Evolutionary conservation across 495 filamentous ascomycete genomes (phyloP).

Genomic region (Tuber melanosporum): DNA sequence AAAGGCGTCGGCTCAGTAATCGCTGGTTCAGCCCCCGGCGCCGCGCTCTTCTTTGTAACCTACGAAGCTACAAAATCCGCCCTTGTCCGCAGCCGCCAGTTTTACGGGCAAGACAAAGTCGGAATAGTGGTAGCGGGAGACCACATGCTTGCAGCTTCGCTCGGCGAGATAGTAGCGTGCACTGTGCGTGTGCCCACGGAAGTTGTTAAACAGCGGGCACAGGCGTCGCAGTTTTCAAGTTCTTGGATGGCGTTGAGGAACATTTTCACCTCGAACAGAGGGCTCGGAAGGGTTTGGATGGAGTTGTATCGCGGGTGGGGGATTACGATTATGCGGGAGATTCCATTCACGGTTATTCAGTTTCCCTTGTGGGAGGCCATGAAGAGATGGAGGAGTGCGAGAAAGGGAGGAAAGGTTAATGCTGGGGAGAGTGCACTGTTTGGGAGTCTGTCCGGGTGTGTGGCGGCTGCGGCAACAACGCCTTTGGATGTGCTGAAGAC

Average conservation of each 20-base stretch:
- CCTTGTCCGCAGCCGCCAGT: constrained; percentile 42
- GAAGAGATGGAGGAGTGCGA: constrained; percentile 51
- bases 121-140: constrained; percentile 44
- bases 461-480: constrained; percentile 84
- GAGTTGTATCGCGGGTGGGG: constrained; percentile 87
- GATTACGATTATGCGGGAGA: constrained; percentile 88
- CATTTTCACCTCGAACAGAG: constrained; percentile 56
- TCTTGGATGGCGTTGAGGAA: constrained; percentile 58
- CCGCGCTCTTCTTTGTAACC: constrained; percentile 95
- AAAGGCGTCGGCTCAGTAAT: constrained; percentile 62
- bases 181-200: constrained; percentile 90
- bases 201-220: constrained; percentile 92
- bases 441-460: constrained; percentile 72
- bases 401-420: constrained; percentile 48
- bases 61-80: constrained; percentile 75
- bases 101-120: neutral
- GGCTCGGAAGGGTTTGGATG: constrained; percentile 57
- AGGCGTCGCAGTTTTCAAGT: constrained; percentile 65
- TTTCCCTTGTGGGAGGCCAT: constrained; percentile 95
- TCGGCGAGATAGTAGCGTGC: constrained; percentile 90
- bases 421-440: constrained; percentile 78
- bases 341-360: constrained; percentile 93
- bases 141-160: constrained; percentile 80
- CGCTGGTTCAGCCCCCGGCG: constrained; percentile 93
- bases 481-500: constrained; percentile 96